Evolutionary conservation across 352 stramenopile species (phyloP).

Genomic region (Globisporangium irregulare): DNA sequence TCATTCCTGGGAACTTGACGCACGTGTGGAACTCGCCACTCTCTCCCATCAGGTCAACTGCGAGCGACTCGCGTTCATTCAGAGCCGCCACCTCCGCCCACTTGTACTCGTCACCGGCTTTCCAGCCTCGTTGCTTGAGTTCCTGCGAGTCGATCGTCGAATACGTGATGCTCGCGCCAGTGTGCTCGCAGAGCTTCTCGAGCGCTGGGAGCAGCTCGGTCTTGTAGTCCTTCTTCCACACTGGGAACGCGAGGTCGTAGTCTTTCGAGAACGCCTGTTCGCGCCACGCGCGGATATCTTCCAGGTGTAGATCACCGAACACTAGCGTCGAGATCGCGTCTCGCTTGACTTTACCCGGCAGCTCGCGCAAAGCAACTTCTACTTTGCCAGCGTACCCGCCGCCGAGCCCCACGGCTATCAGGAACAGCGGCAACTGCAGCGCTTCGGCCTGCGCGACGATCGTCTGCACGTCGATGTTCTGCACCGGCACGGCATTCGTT

Average conservation of each 20-base stretch:
- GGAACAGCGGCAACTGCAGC: conserved; percentile 69
- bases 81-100: conserved; percentile 26
- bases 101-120: conserved; percentile 44
- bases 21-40: conserved; percentile 90
- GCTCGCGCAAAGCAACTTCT: conserved; percentile 24
- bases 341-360: conserved; percentile 22
- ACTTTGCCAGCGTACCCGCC: conserved; percentile 32
- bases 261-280: conserved; percentile 50
- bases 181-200: conserved; percentile 40
- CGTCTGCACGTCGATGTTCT: conserved; percentile 71
- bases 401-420: conserved; percentile 56
- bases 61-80: conserved; percentile 18
- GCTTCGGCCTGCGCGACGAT: conserved; percentile 74
- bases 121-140: conserved; percentile 19
- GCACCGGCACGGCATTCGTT: conserved; percentile 73
- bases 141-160: conserved; percentile 48
- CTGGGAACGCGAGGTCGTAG: conserved; percentile 66
- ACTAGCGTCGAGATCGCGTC: conserved; percentile 47
- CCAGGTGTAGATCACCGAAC: conserved; percentile 89
- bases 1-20: conserved; percentile 71
- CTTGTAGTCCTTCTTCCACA: conserved; percentile 72
- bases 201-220: conserved; percentile 69
- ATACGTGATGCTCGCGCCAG: conserved; percentile 40
- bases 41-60: conserved; percentile 85
- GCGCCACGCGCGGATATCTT: conserved; percentile 82